phyloP scores from a whole-genome alignment of 1,284 basidiomycete genomes.

The Trichosporon faecale region DNA sequence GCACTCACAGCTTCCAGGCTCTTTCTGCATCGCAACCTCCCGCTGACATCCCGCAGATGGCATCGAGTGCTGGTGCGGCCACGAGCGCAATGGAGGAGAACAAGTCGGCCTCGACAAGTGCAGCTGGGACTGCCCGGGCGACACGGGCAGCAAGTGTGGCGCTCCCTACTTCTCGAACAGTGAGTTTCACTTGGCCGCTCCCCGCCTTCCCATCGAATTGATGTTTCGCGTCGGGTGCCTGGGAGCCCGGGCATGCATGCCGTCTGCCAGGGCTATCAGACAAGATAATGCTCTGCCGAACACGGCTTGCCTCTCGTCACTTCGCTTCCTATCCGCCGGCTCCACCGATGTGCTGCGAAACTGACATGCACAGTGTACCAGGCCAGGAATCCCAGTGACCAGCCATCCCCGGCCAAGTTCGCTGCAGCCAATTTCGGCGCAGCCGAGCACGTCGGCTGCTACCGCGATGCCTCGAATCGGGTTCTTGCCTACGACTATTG shows the following conservation, averaged over 20 bases:
- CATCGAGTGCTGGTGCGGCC: conserved; percentile 19
- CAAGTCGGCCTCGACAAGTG: neutral
- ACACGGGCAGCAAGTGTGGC: conserved; percentile 13
- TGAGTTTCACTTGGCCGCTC: conserved; percentile 1
- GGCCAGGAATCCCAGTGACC: neutral
- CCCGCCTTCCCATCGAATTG: neutral
- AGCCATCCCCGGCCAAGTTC: too few relatives aligned
- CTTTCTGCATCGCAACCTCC: neutral
- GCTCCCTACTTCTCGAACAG: conserved; percentile 6
- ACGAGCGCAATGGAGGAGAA: conserved; percentile 8
- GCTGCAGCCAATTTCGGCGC: too few relatives aligned
- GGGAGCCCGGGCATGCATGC: neutral
- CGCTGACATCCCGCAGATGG: conserved; percentile 10
- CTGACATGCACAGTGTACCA: conserved; percentile 35
- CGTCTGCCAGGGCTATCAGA: neutral
- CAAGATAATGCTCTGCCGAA: too few relatives aligned
- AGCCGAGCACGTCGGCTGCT: conserved; percentile 11
- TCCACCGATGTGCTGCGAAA: too few relatives aligned
- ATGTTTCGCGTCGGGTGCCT: neutral
- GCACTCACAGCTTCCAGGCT: neutral
- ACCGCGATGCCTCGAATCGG: conserved; percentile 10
- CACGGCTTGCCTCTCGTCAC: too few relatives aligned
- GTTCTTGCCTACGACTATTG: conserved; percentile 19
- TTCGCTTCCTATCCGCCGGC: too few relatives aligned
- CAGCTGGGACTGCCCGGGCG: conserved; percentile 6